Evolutionary conservation across 2,329 filamentous ascomycete species (phyloP).

Genomic region (Paecilomyces sp.): DNA sequence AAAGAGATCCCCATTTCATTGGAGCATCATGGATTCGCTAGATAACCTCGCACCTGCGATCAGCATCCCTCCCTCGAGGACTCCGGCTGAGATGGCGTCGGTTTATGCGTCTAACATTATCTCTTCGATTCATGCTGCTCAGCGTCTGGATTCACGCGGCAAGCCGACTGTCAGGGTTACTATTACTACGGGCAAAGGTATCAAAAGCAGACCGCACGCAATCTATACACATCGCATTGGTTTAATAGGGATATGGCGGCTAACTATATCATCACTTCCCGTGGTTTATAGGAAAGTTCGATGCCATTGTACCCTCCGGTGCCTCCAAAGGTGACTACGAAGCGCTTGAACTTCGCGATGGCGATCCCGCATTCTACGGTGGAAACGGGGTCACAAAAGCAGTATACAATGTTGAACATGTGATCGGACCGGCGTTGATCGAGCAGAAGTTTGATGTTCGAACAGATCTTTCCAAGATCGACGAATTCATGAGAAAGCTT

Average conservation of each 20-base stretch:
- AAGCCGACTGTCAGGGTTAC: constrained; percentile 30
- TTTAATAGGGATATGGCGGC: background rate
- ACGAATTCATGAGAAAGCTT: constrained; percentile 47
- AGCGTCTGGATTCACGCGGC: constrained; percentile 26
- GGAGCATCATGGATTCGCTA: background rate
- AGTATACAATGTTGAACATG: constrained; percentile 48
- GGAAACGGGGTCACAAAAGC: constrained; percentile 52
- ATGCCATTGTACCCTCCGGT: constrained; percentile 26
- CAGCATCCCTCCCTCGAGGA: background rate
- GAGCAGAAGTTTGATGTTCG: constrained; percentile 45
- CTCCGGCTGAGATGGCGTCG: background rate
- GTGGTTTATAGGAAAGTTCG: constrained; percentile 21
- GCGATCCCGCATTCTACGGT: constrained; percentile 46
- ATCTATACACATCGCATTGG: background rate
- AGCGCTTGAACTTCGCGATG: constrained; percentile 36
- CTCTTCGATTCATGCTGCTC: constrained; percentile 10
- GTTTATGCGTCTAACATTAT: background rate
- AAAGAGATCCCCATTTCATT: too few species aligned
- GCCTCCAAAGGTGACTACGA: constrained; percentile 28
- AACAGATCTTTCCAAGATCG: constrained; percentile 48
- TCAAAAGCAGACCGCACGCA: background rate
- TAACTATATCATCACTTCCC: background rate
- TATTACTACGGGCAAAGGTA: constrained; percentile 19
- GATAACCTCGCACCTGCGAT: background rate
- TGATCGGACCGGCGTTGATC: constrained; percentile 49